A percentile compares a stretch with the other conserved stretches of the same genome.
phyloP scores from a whole-genome alignment of 108 stramenopile genomes.

The Bacterosira constricta region DNA sequence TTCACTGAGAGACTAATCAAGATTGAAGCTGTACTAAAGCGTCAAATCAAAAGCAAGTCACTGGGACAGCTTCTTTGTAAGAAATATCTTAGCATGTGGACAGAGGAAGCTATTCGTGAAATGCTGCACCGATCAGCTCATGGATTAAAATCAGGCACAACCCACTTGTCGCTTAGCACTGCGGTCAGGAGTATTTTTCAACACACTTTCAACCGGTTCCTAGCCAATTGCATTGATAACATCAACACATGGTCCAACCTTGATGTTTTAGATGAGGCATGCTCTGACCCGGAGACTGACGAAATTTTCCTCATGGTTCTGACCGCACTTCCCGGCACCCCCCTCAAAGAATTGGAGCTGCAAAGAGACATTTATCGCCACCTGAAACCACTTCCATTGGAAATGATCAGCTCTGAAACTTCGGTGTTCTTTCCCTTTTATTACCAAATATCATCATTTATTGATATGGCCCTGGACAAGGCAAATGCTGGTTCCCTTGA shows the following conservation, averaged over 20 bases:
- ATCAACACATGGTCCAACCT: slow-evolving; percentile 29
- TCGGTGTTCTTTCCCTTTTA: slow-evolving; percentile 21
- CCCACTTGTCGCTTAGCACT: slow-evolving; percentile 19
- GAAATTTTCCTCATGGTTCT: slow-evolving; percentile 9
- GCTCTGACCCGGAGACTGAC: not conserved
- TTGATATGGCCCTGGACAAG: slow-evolving; percentile 20
- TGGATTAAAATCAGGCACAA: slow-evolving; percentile 13
- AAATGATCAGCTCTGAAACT: not conserved
- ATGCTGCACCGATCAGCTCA: slow-evolving; percentile 7
- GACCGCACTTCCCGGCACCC: not conserved
- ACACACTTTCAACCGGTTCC: slow-evolving; percentile 20
- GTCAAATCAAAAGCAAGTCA: not conserved
- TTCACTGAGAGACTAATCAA: slow-evolving; percentile 13
- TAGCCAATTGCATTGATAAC: slow-evolving; percentile 18
- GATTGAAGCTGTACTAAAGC: slow-evolving; percentile 2
- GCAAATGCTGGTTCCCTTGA: slow-evolving; percentile 3
- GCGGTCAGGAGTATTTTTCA: slow-evolving; percentile 15
- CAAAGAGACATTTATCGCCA: slow-evolving; percentile 10
- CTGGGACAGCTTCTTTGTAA: slow-evolving; percentile 18
- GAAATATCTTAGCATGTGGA: slow-evolving; percentile 18
- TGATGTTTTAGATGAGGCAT: slow-evolving; percentile 5
- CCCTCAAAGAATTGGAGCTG: slow-evolving; percentile 16
- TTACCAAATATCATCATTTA: slow-evolving; percentile 18
- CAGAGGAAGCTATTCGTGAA: slow-evolving; percentile 9
- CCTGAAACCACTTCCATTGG: slow-evolving; percentile 12